A percentile compares a stretch with the other conserved stretches of the same genome.
Conservation (phyloP, 1,139 yeast genomes). For the Candida anutae region DNA sequence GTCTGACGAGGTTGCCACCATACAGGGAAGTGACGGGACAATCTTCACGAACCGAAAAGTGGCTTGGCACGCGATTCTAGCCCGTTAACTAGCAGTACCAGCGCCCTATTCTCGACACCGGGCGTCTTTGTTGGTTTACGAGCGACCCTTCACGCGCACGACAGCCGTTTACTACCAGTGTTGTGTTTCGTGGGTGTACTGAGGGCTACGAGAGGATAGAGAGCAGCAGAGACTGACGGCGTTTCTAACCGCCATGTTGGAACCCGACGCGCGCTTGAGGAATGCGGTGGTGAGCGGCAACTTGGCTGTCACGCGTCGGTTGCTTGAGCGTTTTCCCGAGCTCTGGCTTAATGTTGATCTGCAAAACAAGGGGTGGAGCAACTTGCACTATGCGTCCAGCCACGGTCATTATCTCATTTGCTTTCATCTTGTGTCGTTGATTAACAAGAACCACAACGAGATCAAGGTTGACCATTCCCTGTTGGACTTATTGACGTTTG, state of each 20-base stretch:
- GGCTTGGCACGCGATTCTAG: too few species aligned
- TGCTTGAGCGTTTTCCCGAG: conserved; percentile 67
- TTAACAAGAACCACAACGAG: conserved; percentile 18
- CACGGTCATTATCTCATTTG: conserved; percentile 77
- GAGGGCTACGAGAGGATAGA: too few species aligned
- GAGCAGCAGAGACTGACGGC: too few species aligned
- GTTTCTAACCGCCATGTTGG: conserved; percentile 35
- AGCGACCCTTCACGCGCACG: too few species aligned
- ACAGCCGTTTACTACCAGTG: too few species aligned
- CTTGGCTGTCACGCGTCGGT: conserved; percentile 61
- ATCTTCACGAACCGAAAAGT: too few species aligned
- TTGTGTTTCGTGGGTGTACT: too few species aligned
- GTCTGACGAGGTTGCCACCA: too few species aligned
- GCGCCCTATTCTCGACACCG: too few species aligned
- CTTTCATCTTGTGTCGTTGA: conserved; percentile 41
- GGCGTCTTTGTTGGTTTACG: too few species aligned
- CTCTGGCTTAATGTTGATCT: conserved; percentile 66
- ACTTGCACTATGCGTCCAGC: conserved; percentile 79
- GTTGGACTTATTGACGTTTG: conserved; percentile 47
- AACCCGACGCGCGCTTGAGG: conserved; percentile 64
- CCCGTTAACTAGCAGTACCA: too few species aligned
- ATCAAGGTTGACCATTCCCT: conserved; percentile 12
- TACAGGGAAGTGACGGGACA: too few species aligned
- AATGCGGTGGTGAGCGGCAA: conserved; percentile 70
- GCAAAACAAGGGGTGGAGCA: conserved; percentile 75